Base-by-base conservation (phyloP, 352 stramenopile genomes). In the Peronospora belbahrii region DNA sequence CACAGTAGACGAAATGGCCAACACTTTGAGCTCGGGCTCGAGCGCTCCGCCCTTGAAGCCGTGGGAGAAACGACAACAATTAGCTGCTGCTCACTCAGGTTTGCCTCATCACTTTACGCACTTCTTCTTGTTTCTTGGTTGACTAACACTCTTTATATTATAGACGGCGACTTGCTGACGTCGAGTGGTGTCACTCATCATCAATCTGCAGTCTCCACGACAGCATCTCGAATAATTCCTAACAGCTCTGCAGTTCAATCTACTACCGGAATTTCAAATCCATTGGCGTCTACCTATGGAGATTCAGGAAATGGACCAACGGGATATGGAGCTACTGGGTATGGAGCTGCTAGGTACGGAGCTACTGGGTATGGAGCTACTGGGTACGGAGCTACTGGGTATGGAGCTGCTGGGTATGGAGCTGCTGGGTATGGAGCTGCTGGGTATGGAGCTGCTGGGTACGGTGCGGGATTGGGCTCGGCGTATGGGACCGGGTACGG, bases 11-110 rank as follows among this genome's bases (percentile, higher is more conserved):
- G 23, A 27, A 30, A 71, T 64, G 62, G 54, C 55, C 27, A 59
- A 58, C 39, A 69, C 62, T 22, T 51, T 57, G 30, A 63, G 39
- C 47, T 57, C 43, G 18, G 43, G 30, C 46, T 35, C 33, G 15
- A 30, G 30, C 37, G 33, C 44, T 4, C 44, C 52, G 18, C 70
- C 68, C 6, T 30, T 57, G 8, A 83, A 83, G 50, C 71, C 71
- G 6, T 83, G 71, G 71, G 71, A 83, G 39, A 74, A 73, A 38
- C 48, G 46, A 9, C 43, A n/a, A n/a, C 48, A 9, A 34, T 48
- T 6, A n/a, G 32, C 42, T 13, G 57, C 46, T 14, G 56, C 63
- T 4, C 56, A 56, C 49, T 35, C 58, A 20, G 55, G 65, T 79
- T 36, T 23, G 42, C 40, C 17, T 7, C 30, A 34, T 34, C 30